Evolutionary conservation across 2,329 filamentous ascomycete genomes (phyloP), one percentile per base, ranked within the genome.

Genomic region (Colletotrichum spaethianum): DNA sequence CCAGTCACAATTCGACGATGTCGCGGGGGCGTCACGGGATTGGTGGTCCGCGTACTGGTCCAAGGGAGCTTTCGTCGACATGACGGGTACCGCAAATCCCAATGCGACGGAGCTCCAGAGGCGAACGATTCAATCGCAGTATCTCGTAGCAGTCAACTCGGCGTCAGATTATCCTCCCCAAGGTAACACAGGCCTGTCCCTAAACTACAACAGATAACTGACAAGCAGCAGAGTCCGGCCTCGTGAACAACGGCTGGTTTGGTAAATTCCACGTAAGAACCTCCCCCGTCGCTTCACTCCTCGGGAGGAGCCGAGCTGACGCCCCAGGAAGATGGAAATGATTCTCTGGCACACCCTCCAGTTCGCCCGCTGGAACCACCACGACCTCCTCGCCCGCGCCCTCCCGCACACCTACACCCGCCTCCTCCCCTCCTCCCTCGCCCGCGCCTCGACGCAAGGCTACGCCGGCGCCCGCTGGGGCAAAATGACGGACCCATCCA

Each of bases 241-340:
- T 89, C 8, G 85, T 86, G 14, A 89, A 88, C 74, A 87, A 89
- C 75, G 84, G 86, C 26, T 89, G 87, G 87, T 88, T 88, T 70
- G 87, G 87, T 18, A 89, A 89, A 67, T 88, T 89, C 73, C 87
- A 88, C 71, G 80, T 81, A 75, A 76, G 79, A 74, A 3, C 9
- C 4, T 20, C 3, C 23, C 11, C 20, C 26, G 31, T n/a, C 31
- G 20, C 20, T 5, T 38, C 4, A 14, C 9, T 23, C 4, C 16
- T 3, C 20, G 8, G 2, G 31, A n/a, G n/a, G 20, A 12, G 26
- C 7, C 44, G 12, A 42, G 36, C 53, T 66, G 33, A 16, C 42
- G 23, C 20, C 20, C 53, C 16, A 11, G 9, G 31, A 84, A 84
- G 80, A 77, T 88, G 59, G 87, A 89, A 72, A 89, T 89, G 87